These are phyloP conservation scores for Fraxinus paxiana DNA, from an alignment of 305 asterid species.

Conservation along the genomic window DNA sequence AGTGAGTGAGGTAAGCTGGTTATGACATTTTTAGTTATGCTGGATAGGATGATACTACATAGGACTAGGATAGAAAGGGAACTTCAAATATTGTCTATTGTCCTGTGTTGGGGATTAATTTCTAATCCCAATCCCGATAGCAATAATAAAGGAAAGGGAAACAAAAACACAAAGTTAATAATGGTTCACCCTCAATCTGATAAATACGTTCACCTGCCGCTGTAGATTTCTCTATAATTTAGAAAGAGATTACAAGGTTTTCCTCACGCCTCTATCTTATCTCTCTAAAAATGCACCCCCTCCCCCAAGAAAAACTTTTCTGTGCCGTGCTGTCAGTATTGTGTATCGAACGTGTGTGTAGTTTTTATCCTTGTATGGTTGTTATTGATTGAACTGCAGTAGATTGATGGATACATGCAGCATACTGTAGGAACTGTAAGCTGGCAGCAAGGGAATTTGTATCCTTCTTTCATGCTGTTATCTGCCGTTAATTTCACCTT, in stretches of 20 bases:
- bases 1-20: slow-evolving; percentile 59
- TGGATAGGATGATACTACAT: not conserved
- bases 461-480: slow-evolving; percentile 91
- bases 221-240: not conserved
- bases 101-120: not conserved
- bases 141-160: not conserved
- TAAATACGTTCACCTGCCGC: not conserved
- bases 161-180: not conserved
- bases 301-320: not conserved
- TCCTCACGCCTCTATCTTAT: not conserved
- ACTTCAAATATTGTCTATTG: not conserved
- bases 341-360: not conserved
- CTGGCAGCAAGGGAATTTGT: slow-evolving; percentile 96
- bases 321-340: not conserved
- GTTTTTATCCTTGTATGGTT: slow-evolving; percentile 1
- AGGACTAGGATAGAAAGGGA: not conserved
- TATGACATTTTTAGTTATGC: not conserved
- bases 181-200: not conserved
- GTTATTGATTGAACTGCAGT: slow-evolving; percentile 10
- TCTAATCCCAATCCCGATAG: not conserved
- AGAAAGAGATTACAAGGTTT: not conserved
- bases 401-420: slow-evolving; percentile 53
- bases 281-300: not conserved
- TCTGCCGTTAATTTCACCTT: slow-evolving; percentile 52
- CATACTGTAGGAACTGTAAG: slow-evolving; percentile 93